Evolutionary conservation across 495 filamentous ascomycete species (phyloP), one percentile per base, ranked within the genome.

Genomic region (Pseudotulostoma volvatum): DNA sequence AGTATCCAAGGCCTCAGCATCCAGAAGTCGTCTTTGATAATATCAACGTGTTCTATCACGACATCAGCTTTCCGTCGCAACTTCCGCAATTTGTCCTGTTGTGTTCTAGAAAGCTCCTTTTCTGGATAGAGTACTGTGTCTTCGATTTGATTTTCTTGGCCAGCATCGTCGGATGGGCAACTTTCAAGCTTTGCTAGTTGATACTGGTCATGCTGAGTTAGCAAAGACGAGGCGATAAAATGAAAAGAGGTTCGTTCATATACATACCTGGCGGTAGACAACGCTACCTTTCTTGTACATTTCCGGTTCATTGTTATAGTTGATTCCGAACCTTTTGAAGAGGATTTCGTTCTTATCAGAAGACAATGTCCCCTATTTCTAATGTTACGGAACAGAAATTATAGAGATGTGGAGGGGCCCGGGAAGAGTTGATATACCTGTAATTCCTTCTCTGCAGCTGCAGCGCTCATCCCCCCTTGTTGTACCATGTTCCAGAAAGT

Each of bases 1-100:
- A 95, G 55, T 41, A 97, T 71, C 83, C 87, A 94, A 5, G 86
- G 84, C 48, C 81, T 66, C 47, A 66, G 64, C 42, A 81, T 70
- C 90, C 88, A 97, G 56, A 97, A 96, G 4, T 81, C 79, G 60
- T 95, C 81, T 42, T 78, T 81, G 53, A 96, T 95, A 50, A 97
- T 80, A 57, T 97, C 90, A 38, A 84, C 60, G 59, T 95, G 85
- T 40, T 88, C 76, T 31, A 88, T 62, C 11, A 79, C 71, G 28
- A 97, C 76, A 37, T 68, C 61, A 16, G 86, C 84, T 51, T 86
- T 92, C 17, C 69, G 66, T 19, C 76, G 66, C 41, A 70, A 59
- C 55, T 90, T 95, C 48, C 61, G 75, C 42, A 86, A 71, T 39
- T 81, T 88, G 31, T 93, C 84, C 30, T 67, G 57, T 47, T 88